A percentile compares a stretch with the other conserved stretches of the same genome.
These are phyloP conservation scores for Monosporascus sp. DNA, from an alignment of 2,329 filamentous ascomycete genomes.

Conservation along the genomic window DNA sequence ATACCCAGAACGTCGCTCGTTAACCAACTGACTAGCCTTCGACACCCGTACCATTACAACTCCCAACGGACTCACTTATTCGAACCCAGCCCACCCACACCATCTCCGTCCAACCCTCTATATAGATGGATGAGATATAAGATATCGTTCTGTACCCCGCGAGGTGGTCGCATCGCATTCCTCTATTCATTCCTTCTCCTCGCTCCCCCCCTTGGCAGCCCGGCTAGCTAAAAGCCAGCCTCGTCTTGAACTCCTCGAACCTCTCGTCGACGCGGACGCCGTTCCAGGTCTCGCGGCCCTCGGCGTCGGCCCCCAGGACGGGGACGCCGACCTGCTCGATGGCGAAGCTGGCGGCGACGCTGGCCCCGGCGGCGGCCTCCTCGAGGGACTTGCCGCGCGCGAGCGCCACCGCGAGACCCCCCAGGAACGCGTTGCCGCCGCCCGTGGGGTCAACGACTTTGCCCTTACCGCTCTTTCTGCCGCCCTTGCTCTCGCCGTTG, in stretches of 20 bases:
- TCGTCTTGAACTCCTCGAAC: slow-evolving; percentile 44
- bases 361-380: slow-evolving; percentile 73
- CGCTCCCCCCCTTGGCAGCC: too few relatives aligned
- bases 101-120: too few relatives aligned
- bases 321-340: slow-evolving; percentile 94
- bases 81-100: too few relatives aligned
- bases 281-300: slow-evolving; percentile 57
- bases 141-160: too few relatives aligned
- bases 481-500: neutral
- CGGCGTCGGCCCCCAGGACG: slow-evolving; percentile 37
- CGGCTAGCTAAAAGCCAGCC: slow-evolving; percentile 26
- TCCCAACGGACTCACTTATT: too few relatives aligned
- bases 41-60: too few relatives aligned
- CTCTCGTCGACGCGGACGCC: slow-evolving; percentile 48
- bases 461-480: slow-evolving; percentile 18
- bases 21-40: too few relatives aligned
- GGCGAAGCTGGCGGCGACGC: slow-evolving; percentile 81
- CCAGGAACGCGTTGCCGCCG: slow-evolving; percentile 85
- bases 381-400: slow-evolving; percentile 56
- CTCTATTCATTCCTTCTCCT: too few relatives aligned
- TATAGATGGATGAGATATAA: too few relatives aligned
- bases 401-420: slow-evolving; percentile 53
- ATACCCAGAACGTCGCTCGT: too few relatives aligned
- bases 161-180: too few relatives aligned
- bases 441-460: slow-evolving; percentile 88